phyloP scores from a whole-genome alignment of 176 grass and related monocot species.

The Themeda triandra region DNA sequence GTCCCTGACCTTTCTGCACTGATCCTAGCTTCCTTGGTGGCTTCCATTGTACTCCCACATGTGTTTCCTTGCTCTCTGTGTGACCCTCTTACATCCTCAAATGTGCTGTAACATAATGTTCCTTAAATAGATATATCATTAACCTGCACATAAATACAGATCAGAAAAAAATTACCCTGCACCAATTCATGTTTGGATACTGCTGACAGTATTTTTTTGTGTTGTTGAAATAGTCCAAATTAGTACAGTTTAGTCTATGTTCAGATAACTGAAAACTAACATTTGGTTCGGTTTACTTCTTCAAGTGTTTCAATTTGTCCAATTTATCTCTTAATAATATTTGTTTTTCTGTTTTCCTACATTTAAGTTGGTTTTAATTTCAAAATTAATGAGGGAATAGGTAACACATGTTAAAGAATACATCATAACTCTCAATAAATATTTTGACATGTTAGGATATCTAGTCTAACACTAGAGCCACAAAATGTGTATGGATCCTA shows the following conservation, averaged over 20 bases:
- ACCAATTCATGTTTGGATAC: neutral
- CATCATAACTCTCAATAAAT: too few relatives aligned
- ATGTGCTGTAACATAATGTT: constrained; percentile 45
- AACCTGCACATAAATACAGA: constrained; percentile 39
- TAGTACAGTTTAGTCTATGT: neutral
- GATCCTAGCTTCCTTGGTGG: constrained; percentile 16
- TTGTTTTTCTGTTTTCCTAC: neutral
- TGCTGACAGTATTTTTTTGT: neutral
- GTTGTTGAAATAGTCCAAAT: neutral
- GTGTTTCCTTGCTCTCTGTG: neutral
- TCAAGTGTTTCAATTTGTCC: too few relatives aligned
- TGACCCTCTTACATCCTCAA: constrained; percentile 13
- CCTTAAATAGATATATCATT: constrained; percentile 37
- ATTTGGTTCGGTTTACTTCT: neutral
- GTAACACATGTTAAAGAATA: too few relatives aligned
- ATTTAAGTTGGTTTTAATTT: neutral
- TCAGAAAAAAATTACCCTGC: constrained; percentile 3
- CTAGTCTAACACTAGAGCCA: too few relatives aligned
- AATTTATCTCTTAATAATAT: too few relatives aligned
- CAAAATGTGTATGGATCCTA: too few relatives aligned
- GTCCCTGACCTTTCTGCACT: constrained; percentile 24
- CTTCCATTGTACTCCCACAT: constrained; percentile 3
- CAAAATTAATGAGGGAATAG: neutral
- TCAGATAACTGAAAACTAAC: neutral
- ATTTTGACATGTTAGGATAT: too few relatives aligned